Evolutionary conservation across 2,329 filamentous ascomycete species (phyloP).

Genomic region (Neonectria faginata): DNA sequence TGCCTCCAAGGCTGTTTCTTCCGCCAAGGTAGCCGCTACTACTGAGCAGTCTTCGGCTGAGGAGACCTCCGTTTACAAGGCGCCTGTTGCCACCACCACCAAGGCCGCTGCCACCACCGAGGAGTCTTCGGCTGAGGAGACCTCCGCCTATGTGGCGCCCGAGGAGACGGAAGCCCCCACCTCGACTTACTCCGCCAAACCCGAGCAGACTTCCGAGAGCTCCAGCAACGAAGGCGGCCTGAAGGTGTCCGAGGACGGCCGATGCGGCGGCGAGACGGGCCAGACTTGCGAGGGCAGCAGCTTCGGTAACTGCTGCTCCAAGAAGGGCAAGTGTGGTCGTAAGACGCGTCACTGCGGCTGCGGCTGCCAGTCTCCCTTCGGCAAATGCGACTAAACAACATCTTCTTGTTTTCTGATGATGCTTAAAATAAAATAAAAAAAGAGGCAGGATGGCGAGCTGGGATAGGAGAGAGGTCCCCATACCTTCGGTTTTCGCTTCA

Average conservation of each 20-base stretch:
- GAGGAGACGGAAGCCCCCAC: slow-evolving; percentile 28
- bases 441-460: neutral
- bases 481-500: slow-evolving; percentile 36
- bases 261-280: slow-evolving; percentile 54
- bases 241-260: slow-evolving; percentile 54
- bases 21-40: slow-evolving; percentile 21
- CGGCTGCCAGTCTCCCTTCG: slow-evolving; percentile 53
- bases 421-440: neutral
- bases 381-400: slow-evolving; percentile 46
- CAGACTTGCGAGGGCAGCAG: slow-evolving; percentile 56
- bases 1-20: slow-evolving; percentile 25
- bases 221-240: slow-evolving; percentile 28
- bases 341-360: slow-evolving; percentile 52
- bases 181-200: slow-evolving; percentile 20
- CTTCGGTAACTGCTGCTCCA: slow-evolving; percentile 59
- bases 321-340: slow-evolving; percentile 53
- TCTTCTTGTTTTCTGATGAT: neutral
- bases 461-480: slow-evolving; percentile 5
- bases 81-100: slow-evolving; percentile 4
- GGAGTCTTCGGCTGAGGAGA: slow-evolving; percentile 26
- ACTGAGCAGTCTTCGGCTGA: slow-evolving; percentile 19
- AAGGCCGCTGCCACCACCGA: slow-evolving; percentile 18
- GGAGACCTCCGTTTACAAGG: slow-evolving; percentile 4
- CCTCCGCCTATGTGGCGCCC: slow-evolving; percentile 23
- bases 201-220: slow-evolving; percentile 34